Base-by-base conservation (phyloP, 106 monocot genomes). In the Chionographis japonica region DNA sequence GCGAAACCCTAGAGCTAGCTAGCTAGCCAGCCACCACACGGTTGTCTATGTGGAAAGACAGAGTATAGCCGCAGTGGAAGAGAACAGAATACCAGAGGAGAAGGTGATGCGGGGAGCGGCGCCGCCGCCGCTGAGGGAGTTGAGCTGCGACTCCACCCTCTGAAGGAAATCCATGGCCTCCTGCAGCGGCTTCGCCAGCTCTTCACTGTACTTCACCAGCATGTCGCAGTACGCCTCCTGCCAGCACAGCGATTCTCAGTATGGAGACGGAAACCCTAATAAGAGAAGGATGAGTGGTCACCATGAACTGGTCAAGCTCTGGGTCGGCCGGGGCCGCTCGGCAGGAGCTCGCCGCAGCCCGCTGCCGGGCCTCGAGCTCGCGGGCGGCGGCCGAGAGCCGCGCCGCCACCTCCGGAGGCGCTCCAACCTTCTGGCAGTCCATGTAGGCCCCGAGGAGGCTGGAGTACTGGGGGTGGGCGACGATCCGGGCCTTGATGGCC, bases 101-200 rank as follows among this genome's bases (percentile, higher is more conserved):
- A 84, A 79, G 54, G 86, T 78, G 72, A 86, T 61, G 40, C 66
- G 72, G 9, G 81, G 78, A 52, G 78, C 60, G 15, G 79, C 68
- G 36, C 78, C 56, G 52, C 86, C 72, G 54, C 80, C 78, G 51
- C 73, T 74, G 55, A 82, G 68, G 35, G 86, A 72, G 72, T 69
- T 90, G 61, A 90, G 83, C 61, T 90, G 90, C 4, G 86, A 78
- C 81, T 90, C 90, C 3, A 83, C 83, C 49, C 78, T 50, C 37
- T 83, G 38, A 52, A 90, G 75, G 68, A 90, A 90, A 83, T 90
- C 90, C 90, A 86, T 86, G 72, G 90, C 86, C 67, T 90, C 90
- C 39, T 90, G 78, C 19, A 90, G 49, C 7, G 90, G 90, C 76
- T 81, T 77, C 11, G 86, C 75, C 4, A 90, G 78, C 62, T 90